A percentile compares a stretch with the other conserved stretches of the same genome.
Evolutionary conservation across 306 rosid genomes (phyloP).

Genomic region (Quercus cerris): DNA sequence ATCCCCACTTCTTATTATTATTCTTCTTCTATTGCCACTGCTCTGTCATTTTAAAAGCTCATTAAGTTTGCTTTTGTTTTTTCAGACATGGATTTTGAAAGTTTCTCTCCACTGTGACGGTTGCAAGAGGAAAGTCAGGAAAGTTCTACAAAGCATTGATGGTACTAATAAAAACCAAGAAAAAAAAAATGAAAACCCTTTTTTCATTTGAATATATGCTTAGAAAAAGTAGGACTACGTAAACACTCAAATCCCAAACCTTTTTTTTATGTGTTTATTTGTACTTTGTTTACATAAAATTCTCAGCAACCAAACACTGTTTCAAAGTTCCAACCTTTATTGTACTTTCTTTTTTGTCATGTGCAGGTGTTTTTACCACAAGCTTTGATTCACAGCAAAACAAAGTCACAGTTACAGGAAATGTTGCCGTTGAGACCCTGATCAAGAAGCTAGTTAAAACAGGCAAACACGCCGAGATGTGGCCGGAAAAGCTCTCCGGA

Average conservation of each 20-base stretch:
- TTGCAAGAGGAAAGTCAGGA: slow-evolving; percentile 81
- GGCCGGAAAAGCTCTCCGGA: slow-evolving; percentile 50
- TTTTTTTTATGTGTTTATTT: not conserved
- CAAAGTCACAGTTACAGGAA: slow-evolving; percentile 74
- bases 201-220: not conserved
- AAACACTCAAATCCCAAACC: slow-evolving; percentile 2
- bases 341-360: not conserved
- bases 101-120: slow-evolving; percentile 91
- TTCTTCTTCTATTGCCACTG: not conserved
- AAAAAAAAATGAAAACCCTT: not conserved
- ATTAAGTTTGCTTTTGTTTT: not conserved
- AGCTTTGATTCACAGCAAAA: slow-evolving; percentile 57
- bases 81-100: slow-evolving; percentile 72
- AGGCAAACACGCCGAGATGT: slow-evolving; percentile 73
- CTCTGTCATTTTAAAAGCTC: not conserved
- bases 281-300: not conserved
- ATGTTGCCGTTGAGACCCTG: slow-evolving; percentile 59
- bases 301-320: not conserved
- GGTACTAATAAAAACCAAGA: slow-evolving; percentile 39
- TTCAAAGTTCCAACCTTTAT: not conserved
- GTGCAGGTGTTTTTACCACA: slow-evolving; percentile 70
- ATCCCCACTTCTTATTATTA: not conserved
- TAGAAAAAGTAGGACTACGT: slow-evolving; percentile 3
- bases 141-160: slow-evolving; percentile 70
- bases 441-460: slow-evolving; percentile 53